These are phyloP conservation scores for Fusarium hainanense DNA, from an alignment of 2,329 filamentous ascomycete species.

Conservation along the genomic window DNA sequence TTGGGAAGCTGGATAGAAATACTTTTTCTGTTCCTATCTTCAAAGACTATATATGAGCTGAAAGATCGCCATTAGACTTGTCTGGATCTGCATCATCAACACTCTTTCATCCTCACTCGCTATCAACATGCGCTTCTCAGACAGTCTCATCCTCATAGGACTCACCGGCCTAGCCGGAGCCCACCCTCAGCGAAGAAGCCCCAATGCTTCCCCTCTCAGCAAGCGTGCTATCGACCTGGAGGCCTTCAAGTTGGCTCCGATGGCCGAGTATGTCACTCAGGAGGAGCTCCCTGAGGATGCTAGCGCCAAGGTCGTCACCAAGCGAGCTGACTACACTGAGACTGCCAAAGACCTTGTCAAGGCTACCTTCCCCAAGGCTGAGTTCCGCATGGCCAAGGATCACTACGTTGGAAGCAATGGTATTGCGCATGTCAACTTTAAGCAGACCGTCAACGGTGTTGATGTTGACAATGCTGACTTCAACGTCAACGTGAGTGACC, in stretches of 20 bases:
- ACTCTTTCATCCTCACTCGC: background rate
- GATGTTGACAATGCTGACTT: conserved; percentile 71
- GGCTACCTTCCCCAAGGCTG: conserved; percentile 49
- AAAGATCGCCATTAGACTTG: background rate
- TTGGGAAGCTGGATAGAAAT: conserved; percentile 16
- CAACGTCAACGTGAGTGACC: conserved; percentile 66
- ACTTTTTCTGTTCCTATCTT: background rate
- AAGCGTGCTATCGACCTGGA: conserved; percentile 50
- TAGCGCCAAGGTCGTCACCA: conserved; percentile 37
- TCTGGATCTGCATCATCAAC: background rate
- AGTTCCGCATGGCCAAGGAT: conserved; percentile 64
- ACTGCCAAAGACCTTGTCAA: conserved; percentile 59
- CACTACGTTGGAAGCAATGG: conserved; percentile 66
- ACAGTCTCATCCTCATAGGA: conserved; percentile 48
- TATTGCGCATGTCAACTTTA: conserved; percentile 68
- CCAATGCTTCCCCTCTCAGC: conserved; percentile 38
- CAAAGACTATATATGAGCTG: conserved; percentile 9
- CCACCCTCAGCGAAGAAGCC: conserved; percentile 47
- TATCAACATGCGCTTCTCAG: conserved; percentile 46
- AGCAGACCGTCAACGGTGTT: conserved; percentile 67
- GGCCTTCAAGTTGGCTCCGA: conserved; percentile 48
- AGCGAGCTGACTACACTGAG: conserved; percentile 54
- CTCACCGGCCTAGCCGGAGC: conserved; percentile 50
- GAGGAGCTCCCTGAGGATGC: conserved; percentile 34
- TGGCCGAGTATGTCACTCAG: conserved; percentile 47